phyloP scores from a whole-genome alignment of 371 early-diverging fungal species.

The Syncephalastrum racemosum region DNA sequence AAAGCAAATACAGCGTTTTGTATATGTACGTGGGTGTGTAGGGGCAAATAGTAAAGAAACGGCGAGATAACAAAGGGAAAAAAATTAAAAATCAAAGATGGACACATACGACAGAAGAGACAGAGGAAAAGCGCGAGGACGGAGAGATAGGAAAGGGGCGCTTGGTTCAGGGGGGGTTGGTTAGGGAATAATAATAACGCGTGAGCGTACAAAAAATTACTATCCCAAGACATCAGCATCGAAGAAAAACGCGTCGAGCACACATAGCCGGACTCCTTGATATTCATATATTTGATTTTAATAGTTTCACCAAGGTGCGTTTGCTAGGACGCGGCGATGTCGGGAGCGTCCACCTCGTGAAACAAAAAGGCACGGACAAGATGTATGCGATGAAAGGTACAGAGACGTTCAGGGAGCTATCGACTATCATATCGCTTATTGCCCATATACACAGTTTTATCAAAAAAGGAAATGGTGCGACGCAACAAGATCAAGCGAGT shows the following conservation, averaged over 20 bases:
- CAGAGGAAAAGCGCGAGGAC: not conserved
- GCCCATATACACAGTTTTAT: slow-evolving; percentile 55
- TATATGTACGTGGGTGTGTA: no score
- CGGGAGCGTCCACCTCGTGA: slow-evolving; percentile 93
- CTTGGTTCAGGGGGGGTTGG: no score
- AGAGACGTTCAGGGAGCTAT: slow-evolving; percentile 1
- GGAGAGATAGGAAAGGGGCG: no score
- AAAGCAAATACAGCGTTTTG: no score
- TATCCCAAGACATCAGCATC: not conserved
- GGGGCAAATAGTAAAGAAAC: no score
- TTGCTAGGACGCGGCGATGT: slow-evolving; percentile 96
- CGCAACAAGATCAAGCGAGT: slow-evolving; percentile 95
- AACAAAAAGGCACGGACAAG: slow-evolving; percentile 77
- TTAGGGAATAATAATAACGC: not conserved
- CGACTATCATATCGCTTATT: not conserved
- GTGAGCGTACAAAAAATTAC: not conserved
- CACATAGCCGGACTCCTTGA: no score
- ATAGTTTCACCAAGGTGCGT: slow-evolving; percentile 76
- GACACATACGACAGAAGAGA: not conserved
- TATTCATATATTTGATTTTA: not conserved
- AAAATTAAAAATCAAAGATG: no score
- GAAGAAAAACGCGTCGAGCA: no score
- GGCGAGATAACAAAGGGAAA: no score
- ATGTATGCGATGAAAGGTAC: slow-evolving; percentile 90
- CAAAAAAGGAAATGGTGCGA: slow-evolving; percentile 93